Percentiles rank a stretch among this genome's conserved stretches.
These are phyloP conservation scores for Bolboschoenus planiculmis DNA, from an alignment of 176 grass and related monocot genomes.

Conservation along the genomic window DNA sequence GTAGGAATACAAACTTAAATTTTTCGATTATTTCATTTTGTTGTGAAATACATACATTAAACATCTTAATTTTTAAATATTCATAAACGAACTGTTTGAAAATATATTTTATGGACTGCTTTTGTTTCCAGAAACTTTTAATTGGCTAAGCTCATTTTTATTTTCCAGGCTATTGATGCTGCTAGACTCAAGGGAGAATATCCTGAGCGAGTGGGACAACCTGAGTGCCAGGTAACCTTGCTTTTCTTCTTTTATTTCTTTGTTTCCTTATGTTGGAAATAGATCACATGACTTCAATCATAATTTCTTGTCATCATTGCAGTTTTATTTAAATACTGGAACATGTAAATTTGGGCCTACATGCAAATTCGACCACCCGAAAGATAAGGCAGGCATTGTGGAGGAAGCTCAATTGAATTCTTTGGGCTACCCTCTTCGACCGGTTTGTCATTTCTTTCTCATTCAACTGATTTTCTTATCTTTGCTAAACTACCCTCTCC, in stretches of 20 bases:
- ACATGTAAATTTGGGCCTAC: constrained; percentile 99
- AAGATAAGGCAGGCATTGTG: constrained; percentile 90
- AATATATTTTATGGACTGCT: not conserved
- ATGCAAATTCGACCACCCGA: constrained; percentile 98
- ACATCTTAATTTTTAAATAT: not conserved
- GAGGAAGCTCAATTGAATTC: constrained; percentile 69
- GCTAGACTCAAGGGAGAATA: constrained; percentile 97
- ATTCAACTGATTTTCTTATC: not conserved
- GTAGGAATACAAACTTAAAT: not conserved
- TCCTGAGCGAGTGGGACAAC: constrained; percentile 93
- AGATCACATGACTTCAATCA: not conserved
- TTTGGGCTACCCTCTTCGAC: constrained; percentile 87
- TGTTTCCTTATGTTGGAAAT: constrained; percentile 8
- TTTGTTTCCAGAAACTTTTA: not conserved
- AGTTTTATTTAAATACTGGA: constrained; percentile 96
- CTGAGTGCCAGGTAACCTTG: constrained; percentile 83
- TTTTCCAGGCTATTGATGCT: constrained; percentile 94
- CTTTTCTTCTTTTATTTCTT: constrained; percentile 15
- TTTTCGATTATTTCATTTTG: not conserved
- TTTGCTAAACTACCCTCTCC: not conserved
- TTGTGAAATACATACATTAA: not conserved
- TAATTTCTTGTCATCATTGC: constrained; percentile 3
- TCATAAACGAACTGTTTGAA: too few species aligned
- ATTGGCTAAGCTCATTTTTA: not conserved
- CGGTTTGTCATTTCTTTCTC: constrained; percentile 48